Evolutionary conservation across 371 early-diverging fungal genomes (phyloP).

Genomic region (Mucor racemosus): DNA sequence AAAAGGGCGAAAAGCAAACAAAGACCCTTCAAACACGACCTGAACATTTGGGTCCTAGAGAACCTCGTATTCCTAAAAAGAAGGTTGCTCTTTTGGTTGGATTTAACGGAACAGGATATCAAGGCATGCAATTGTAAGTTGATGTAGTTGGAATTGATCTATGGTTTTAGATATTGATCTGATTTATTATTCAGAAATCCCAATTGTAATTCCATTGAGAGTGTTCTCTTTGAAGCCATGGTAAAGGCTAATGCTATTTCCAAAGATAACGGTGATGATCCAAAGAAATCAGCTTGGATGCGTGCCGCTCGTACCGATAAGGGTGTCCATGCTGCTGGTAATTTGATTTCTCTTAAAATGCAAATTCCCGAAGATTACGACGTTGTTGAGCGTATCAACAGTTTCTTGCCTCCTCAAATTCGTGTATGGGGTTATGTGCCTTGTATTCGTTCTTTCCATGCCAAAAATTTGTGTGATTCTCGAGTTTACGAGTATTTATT

Average conservation of each 20-base stretch:
- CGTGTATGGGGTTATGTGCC: constrained; percentile 86
- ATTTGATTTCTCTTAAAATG: constrained; percentile 94
- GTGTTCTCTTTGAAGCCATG: constrained; percentile 79
- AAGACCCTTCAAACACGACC: constrained; percentile 10
- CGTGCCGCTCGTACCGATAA: constrained; percentile 99
- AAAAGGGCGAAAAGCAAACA: background rate
- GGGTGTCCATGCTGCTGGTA: constrained; percentile 99
- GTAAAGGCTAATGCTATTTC: constrained; percentile 80
- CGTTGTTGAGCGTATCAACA: constrained; percentile 78
- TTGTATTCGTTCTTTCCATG: constrained; percentile 83
- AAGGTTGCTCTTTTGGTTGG: constrained; percentile 90
- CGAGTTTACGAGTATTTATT: constrained; percentile 98
- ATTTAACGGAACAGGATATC: constrained; percentile 95
- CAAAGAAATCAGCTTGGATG: constrained; percentile 74
- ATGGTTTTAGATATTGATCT: background rate
- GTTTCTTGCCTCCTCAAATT: constrained; percentile 77
- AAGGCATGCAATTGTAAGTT: constrained; percentile 93
- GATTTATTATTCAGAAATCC: constrained; percentile 61
- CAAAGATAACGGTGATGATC: constrained; percentile 76
- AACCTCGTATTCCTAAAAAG: constrained; percentile 77
- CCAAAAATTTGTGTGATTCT: constrained; percentile 91
- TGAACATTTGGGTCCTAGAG: constrained; percentile 27
- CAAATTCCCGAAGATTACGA: constrained; percentile 63
- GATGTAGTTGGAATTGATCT: no score
- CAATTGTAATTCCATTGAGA: constrained; percentile 79